Percentiles rank a stretch among this genome's conserved stretches.
Conservation (phyloP, 768 basidiomycete species). For the Macrolepiota albuminosa region DNA sequence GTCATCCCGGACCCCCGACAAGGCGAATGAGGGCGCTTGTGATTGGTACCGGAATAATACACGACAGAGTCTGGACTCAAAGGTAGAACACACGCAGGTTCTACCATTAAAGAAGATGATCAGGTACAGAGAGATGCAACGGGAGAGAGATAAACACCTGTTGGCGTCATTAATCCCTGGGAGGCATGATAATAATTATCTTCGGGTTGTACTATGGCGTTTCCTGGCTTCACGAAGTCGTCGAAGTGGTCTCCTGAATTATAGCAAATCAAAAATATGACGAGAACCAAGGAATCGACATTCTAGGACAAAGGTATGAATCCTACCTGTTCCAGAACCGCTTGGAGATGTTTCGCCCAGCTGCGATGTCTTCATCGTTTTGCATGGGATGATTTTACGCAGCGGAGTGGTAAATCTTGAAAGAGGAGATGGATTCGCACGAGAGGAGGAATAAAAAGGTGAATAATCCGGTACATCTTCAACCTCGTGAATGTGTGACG, state of each 20-base stretch:
- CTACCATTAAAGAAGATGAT: not conserved
- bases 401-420: not conserved
- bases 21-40: constrained; percentile 1
- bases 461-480: not conserved
- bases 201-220: no score
- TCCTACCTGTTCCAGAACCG: not conserved
- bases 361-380: not conserved
- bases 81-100: not conserved
- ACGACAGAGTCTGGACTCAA: not conserved
- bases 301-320: not conserved
- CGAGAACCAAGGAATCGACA: not conserved
- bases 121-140: not conserved
- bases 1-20: not conserved
- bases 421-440: not conserved
- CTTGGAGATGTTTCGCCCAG: not conserved
- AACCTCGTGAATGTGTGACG: not conserved
- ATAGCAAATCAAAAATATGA: not conserved
- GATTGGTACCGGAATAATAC: not conserved
- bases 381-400: not conserved
- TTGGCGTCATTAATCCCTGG: not conserved
- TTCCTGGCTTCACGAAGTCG: not conserved
- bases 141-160: not conserved
- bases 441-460: not conserved
- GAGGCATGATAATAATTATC: not conserved
- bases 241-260: not conserved